These are phyloP conservation scores for Russula sp. DNA, from an alignment of 768 basidiomycete genomes.

Conservation along the genomic window DNA sequence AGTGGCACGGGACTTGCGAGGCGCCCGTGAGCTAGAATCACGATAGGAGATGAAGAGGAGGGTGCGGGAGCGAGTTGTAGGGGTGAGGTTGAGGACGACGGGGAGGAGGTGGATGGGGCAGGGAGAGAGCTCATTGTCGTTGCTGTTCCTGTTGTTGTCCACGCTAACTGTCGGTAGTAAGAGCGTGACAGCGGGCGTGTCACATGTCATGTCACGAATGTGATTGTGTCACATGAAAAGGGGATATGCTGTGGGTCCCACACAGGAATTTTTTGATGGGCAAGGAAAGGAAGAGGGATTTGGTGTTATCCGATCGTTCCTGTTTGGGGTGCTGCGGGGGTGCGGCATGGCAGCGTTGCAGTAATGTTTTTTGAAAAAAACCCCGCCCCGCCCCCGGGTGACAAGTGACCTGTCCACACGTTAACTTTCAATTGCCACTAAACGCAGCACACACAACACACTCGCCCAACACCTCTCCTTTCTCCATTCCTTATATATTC, in stretches of 20 bases:
- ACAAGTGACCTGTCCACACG: constrained; percentile 4
- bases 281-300: background rate
- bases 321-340: background rate
- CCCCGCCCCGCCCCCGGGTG: constrained; percentile 1
- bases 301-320: constrained; percentile 28
- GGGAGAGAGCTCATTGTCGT: constrained; percentile 31
- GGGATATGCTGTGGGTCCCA: no score
- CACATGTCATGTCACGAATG: background rate
- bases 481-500: constrained; percentile 24
- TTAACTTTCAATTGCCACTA: constrained; percentile 7
- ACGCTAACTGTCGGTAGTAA: background rate
- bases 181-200: background rate
- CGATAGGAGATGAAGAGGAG: constrained; percentile 92
- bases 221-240: background rate
- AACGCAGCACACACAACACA: constrained; percentile 5
- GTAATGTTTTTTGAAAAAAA: background rate
- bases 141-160: background rate
- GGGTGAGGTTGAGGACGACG: constrained; percentile 35
- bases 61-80: constrained; percentile 80
- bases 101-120: constrained; percentile 39
- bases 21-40: constrained; percentile 61
- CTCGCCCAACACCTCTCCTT: constrained; percentile 23
- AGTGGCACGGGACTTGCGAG: constrained; percentile 40
- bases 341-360: background rate
- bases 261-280: background rate